Evolutionary conservation across 2,329 filamentous ascomycete genomes (phyloP), one percentile per base, ranked within the genome.

Genomic region (Xenosphaeropsis pyriputrescens): DNA sequence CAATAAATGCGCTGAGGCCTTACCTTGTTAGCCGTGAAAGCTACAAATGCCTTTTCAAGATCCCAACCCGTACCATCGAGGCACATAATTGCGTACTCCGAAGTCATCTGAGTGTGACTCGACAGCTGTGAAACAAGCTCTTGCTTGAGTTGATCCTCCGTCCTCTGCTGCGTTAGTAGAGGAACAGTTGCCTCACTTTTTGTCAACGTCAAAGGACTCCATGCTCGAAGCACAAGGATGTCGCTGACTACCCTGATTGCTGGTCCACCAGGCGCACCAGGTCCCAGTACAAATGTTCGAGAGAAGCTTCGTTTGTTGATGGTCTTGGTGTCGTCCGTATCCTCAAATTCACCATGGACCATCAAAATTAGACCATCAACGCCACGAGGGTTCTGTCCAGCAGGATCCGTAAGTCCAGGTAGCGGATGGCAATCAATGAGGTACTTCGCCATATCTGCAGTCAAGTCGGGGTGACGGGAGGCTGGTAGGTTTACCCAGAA

Each of bases 341-440:
- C 86, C 35, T 89, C 77, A 42, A 85, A 93, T 50, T 89, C 82
- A 44, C 85, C 83, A 49, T 91, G 82, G n/a, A 89, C 68, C 6
- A 72, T 79, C 46, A 93, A 72, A 36, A 84, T 69, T 45, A 93
- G 71, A 6, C 85, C 85, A 45, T 83, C 81, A 15, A 89, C 83
- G 4, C 83, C 84, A 15, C 63, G 61, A 1, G 61, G 54, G 43
- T 67, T 78, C 45, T 78, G 67, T 2, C 76, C 75, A 11, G 68
- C 70, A 2, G 76, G 77, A 48, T 93, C 85, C 2, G 71, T 69
- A 17, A 93, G 67, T 26, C 79, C 76, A 2, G 78, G 72, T 26
- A 88, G 64, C 13, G 79, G 70, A 49, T 85, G 79, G 47, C 84
- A 88, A 57, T 93, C 85, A 52, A 93, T 75, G 37, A 85, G 72